phyloP scores from a whole-genome alignment of 805 yeast genomes.

The Wickerhamomyces canadensis region DNA sequence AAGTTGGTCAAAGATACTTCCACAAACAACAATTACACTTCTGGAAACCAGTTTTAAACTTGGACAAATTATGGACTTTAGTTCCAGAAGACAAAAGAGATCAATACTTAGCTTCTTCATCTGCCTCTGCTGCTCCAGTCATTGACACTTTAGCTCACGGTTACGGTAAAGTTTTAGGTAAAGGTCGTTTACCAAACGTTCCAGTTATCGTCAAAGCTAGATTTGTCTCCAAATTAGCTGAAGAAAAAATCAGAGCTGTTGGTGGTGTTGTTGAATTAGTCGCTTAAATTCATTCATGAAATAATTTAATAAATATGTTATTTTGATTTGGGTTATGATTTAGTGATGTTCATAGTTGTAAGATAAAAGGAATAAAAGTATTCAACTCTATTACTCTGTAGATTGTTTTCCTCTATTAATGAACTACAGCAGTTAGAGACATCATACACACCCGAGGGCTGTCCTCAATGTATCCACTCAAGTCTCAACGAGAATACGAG shows the following conservation, averaged over 20 bases:
- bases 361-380: too few species aligned
- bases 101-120: constrained; percentile 78
- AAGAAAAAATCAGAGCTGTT: constrained; percentile 99
- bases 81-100: constrained; percentile 93
- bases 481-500: too few species aligned
- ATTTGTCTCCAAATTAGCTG: constrained; percentile 98
- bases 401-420: too few species aligned
- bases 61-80: constrained; percentile 98
- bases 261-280: constrained; percentile 99
- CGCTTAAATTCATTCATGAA: constrained; percentile 70
- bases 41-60: constrained; percentile 98
- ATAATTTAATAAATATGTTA: neutral
- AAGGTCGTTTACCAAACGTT: constrained; percentile 96
- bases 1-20: constrained; percentile 99
- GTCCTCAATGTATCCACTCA: too few species aligned
- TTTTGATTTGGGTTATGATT: constrained; percentile 1
- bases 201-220: constrained; percentile 99
- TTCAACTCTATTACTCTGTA: too few species aligned
- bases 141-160: constrained; percentile 99
- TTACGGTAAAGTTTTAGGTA: constrained; percentile 99
- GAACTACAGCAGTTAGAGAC: neutral
- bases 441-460: too few species aligned
- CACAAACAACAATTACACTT: constrained; percentile 89
- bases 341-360: neutral
- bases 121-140: constrained; percentile 93